Conservation (phyloP, 179 eudicot genomes). For the Amaranthus tricolor region DNA sequence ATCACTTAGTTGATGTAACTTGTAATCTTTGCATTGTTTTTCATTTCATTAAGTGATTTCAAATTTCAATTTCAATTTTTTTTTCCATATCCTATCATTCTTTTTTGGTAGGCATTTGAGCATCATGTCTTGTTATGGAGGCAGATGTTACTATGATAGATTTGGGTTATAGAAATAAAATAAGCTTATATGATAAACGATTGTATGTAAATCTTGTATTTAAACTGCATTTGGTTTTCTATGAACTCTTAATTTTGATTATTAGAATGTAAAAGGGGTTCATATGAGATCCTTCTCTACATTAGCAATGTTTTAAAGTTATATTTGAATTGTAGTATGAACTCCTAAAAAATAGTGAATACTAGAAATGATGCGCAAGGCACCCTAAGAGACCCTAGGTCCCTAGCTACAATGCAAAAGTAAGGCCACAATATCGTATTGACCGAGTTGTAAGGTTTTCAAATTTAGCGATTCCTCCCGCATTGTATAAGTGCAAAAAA, state of each 20-base stretch:
- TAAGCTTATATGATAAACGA: background rate
- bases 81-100: too few relatives aligned
- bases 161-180: background rate
- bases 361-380: background rate
- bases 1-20: background rate
- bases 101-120: background rate
- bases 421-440: too few relatives aligned
- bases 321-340: background rate
- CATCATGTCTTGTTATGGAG: constrained; percentile 8
- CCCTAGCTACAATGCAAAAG: too few relatives aligned
- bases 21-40: constrained; percentile 1
- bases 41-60: background rate
- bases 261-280: background rate
- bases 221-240: background rate
- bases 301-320: background rate
- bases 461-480: too few relatives aligned
- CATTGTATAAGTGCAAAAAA: too few relatives aligned
- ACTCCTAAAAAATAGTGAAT: background rate
- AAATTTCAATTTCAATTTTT: background rate
- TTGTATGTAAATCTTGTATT: background rate
- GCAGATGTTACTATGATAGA: background rate
- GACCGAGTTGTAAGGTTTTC: too few relatives aligned
- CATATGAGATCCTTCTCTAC: background rate
- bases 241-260: background rate
- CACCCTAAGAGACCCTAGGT: too few relatives aligned